A percentile compares a stretch with the other conserved stretches of the same genome.
Evolutionary conservation across 148 eudicot genomes (phyloP).

Genomic region (Limonium bicolor): DNA sequence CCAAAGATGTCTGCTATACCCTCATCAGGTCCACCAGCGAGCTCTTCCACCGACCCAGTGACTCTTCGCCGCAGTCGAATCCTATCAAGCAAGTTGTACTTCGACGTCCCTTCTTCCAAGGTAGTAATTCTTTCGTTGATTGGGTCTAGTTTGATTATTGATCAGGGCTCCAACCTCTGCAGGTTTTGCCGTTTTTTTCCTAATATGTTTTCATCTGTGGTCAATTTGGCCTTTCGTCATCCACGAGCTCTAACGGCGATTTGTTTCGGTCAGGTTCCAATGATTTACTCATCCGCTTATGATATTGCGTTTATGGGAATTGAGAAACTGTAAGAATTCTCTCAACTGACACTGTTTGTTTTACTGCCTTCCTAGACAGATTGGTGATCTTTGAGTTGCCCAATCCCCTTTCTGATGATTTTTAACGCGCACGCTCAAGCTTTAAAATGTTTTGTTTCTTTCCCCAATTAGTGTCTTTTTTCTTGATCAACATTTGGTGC

Average conservation of each 20-base stretch:
- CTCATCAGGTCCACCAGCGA: slow-evolving; percentile 5
- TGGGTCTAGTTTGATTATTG: not conserved
- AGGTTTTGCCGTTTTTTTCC: not conserved
- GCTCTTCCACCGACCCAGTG: slow-evolving; percentile 13
- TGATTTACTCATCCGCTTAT: slow-evolving; percentile 68
- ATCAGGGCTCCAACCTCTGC: too few species aligned
- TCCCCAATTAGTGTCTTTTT: too few species aligned
- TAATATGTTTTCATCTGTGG: not conserved
- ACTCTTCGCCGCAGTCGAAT: slow-evolving; percentile 49
- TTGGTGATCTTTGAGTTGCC: not conserved
- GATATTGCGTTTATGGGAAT: slow-evolving; percentile 77
- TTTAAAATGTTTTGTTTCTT: too few species aligned
- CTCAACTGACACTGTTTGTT: too few species aligned
- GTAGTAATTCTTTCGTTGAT: slow-evolving; percentile 12
- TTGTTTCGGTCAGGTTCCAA: slow-evolving; percentile 39
- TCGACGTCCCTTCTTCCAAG: slow-evolving; percentile 63
- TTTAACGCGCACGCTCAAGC: too few species aligned
- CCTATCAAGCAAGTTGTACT: slow-evolving; percentile 66
- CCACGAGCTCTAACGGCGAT: not conserved
- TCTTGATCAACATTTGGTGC: too few species aligned
- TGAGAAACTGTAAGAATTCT: slow-evolving; percentile 57
- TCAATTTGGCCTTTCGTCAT: not conserved
- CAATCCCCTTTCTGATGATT: not conserved
- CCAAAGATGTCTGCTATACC: slow-evolving; percentile 14
- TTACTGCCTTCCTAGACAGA: not conserved